Evolutionary conservation across 495 filamentous ascomycete species (phyloP).

Genomic region (Aspergillus kassunensis): DNA sequence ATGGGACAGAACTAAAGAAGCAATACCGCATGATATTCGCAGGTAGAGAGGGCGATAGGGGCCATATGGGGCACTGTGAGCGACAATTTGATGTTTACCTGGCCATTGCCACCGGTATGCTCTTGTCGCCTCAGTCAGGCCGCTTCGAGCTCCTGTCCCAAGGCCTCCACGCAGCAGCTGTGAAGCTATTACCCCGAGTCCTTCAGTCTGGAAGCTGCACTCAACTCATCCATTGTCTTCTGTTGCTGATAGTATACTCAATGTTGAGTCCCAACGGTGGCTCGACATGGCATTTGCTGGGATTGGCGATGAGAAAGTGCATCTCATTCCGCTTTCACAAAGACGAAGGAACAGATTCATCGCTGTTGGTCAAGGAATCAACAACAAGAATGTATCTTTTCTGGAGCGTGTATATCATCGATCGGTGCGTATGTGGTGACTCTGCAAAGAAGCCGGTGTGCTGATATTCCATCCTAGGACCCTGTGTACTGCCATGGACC

Average conservation of each 20-base stretch:
- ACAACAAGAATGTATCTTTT: conserved; percentile 12
- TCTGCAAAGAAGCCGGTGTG: neutral
- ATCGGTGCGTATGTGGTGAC: conserved; percentile 17
- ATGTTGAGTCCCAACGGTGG: conserved; percentile 21
- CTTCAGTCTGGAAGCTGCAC: conserved; percentile 8
- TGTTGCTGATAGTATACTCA: conserved; percentile 22
- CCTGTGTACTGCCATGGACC: conserved; percentile 22
- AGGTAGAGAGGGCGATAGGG: neutral
- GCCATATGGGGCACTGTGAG: neutral
- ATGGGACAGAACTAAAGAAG: conserved; percentile 1
- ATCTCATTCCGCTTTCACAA: conserved; percentile 24
- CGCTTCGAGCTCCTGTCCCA: conserved; percentile 15
- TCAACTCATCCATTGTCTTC: conserved; percentile 21
- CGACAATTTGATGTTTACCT: conserved; percentile 22
- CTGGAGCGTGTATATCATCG: conserved; percentile 26
- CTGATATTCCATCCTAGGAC: conserved; percentile 13
- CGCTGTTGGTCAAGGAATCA: neutral
- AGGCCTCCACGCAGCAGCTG: conserved; percentile 10
- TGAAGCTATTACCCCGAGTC: conserved; percentile 11
- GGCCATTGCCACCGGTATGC: conserved; percentile 16
- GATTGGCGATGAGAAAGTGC: conserved; percentile 26
- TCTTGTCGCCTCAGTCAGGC: conserved; percentile 17
- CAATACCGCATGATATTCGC: conserved; percentile 18
- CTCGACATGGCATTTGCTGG: conserved; percentile 27
- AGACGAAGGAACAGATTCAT: conserved; percentile 8